A percentile compares a stretch with the other conserved stretches of the same genome.
Conservation (phyloP, 2,329 filamentous ascomycete genomes). For the Tricladium varicosporioides region DNA sequence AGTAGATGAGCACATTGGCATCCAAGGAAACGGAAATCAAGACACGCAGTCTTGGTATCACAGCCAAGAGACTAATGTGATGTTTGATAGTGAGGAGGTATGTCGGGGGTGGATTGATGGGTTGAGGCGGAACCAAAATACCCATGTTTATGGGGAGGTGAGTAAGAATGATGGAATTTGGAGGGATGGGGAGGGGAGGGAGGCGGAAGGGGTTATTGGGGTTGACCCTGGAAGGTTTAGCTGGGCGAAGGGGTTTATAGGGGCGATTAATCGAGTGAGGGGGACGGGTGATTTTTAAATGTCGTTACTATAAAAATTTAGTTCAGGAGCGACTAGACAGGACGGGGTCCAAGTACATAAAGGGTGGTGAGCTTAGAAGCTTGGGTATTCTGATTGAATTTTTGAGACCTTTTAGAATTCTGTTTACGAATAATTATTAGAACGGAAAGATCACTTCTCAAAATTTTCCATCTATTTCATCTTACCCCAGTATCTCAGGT, state of each 20-base stretch:
- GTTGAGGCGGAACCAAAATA: constrained; percentile 66
- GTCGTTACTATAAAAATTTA: no score
- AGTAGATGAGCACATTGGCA: constrained; percentile 64
- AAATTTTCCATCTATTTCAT: no score
- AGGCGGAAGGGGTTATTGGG: constrained; percentile 49
- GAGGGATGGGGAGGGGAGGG: constrained; percentile 50
- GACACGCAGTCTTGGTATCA: constrained; percentile 81
- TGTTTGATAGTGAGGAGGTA: constrained; percentile 63
- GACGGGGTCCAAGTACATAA: no score
- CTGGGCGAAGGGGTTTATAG: constrained; percentile 57
- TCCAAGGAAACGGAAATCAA: constrained; percentile 76
- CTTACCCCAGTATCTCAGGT: no score
- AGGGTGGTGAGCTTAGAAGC: no score
- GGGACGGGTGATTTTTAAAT: constrained; percentile 51
- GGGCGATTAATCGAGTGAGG: constrained; percentile 55
- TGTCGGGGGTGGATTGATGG: constrained; percentile 63
- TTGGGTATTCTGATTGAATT: no score
- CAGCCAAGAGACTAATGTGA: constrained; percentile 73
- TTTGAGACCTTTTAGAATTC: no score
- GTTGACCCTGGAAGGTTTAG: constrained; percentile 53
- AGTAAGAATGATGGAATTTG: constrained; percentile 57
- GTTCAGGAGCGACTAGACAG: no score
- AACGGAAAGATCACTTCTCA: no score
- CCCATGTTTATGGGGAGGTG: constrained; percentile 54
- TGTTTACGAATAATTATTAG: no score